Percentiles rank a stretch among this genome's conserved stretches.
Conservation (phyloP, 495 filamentous ascomycete genomes). For the Friedmanniomyces endolithicus region DNA sequence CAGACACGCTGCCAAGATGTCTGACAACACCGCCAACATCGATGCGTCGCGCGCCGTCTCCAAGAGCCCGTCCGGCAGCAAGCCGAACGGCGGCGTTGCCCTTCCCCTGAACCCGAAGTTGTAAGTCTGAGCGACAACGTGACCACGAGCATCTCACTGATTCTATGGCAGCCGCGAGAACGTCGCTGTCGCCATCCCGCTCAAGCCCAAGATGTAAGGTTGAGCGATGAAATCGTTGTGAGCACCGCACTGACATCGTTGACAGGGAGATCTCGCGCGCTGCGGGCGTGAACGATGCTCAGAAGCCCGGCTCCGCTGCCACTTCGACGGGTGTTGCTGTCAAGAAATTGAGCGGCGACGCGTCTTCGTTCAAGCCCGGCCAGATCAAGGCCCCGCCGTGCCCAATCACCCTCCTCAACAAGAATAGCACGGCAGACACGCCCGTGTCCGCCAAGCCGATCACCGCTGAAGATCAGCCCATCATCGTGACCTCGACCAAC, state of each 20-base stretch:
- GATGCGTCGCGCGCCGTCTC: not conserved
- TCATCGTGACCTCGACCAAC: slow-evolving; percentile 1
- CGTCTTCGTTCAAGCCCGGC: not conserved
- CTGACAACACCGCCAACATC: not conserved
- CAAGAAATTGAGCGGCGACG: slow-evolving; percentile 7
- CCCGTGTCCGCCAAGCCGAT: not conserved
- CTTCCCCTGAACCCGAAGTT: not conserved
- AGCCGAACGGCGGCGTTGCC: not conserved
- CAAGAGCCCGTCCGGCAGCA: not conserved
- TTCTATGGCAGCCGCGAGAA: not conserved
- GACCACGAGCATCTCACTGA: not conserved
- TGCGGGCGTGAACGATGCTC: not conserved
- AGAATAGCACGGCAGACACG: slow-evolving; percentile 2
- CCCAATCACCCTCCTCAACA: slow-evolving; percentile 5
- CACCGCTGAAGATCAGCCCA: not conserved
- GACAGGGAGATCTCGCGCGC: no score
- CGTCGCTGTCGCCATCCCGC: no score
- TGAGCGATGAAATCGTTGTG: no score
- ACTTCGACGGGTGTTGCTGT: not conserved
- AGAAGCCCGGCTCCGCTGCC: no score
- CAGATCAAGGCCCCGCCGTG: not conserved
- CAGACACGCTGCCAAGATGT: not conserved
- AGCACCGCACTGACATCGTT: no score
- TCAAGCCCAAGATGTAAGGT: no score
- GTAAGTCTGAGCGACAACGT: not conserved